Evolutionary conservation across 1,284 basidiomycete genomes (phyloP).

Genomic region (Ustilago vetiveriae): DNA sequence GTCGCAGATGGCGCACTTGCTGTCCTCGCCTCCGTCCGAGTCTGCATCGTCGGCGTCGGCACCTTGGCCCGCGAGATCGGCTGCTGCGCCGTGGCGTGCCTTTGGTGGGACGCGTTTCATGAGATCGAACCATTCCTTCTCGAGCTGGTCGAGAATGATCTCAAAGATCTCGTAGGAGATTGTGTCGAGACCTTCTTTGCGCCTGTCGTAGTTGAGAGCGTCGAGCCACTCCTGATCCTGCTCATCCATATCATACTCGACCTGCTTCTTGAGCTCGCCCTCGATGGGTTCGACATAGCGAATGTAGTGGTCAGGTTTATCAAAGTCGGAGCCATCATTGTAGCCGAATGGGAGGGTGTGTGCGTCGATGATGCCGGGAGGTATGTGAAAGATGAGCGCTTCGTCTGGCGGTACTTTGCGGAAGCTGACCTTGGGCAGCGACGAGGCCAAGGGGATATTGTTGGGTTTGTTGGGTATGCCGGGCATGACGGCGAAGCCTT

Average conservation of each 20-base stretch:
- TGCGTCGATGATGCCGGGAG: constrained; percentile 51
- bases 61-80: constrained; percentile 20
- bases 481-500: constrained; percentile 24
- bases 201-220: constrained; percentile 81
- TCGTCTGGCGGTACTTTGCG: constrained; percentile 55
- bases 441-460: constrained; percentile 59
- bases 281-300: constrained; percentile 93
- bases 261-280: constrained; percentile 86
- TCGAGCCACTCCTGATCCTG: constrained; percentile 99
- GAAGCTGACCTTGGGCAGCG: constrained; percentile 59
- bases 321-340: constrained; percentile 81
- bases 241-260: constrained; percentile 99
- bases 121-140: constrained; percentile 99
- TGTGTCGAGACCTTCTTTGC: constrained; percentile 77
- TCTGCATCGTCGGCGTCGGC: constrained; percentile 39
- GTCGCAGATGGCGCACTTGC: constrained; percentile 95
- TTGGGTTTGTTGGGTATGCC: constrained; percentile 51
- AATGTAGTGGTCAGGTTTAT: constrained; percentile 84
- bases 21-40: constrained; percentile 60
- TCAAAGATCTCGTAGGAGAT: constrained; percentile 84
- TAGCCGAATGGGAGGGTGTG: constrained; percentile 61
- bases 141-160: constrained; percentile 93
- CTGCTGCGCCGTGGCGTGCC: constrained; percentile 21
- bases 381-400: constrained; percentile 30
- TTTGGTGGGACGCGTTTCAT: constrained; percentile 59